Evolutionary conservation across 176 grass and related monocot species (phyloP).

Genomic region (Thinopyrum elongatum): DNA sequence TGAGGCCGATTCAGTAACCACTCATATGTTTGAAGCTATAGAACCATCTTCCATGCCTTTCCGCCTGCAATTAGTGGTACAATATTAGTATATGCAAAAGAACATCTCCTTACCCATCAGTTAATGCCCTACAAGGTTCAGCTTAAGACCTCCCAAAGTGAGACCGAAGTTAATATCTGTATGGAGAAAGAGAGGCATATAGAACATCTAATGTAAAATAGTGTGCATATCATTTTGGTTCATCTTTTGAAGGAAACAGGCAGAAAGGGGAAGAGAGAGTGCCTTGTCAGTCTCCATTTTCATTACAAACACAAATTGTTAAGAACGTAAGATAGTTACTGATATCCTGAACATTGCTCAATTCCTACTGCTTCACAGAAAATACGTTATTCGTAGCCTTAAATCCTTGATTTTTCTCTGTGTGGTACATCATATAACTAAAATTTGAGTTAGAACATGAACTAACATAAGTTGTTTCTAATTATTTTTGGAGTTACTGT

Average conservation of each 20-base stretch:
- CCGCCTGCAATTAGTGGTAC: constrained; percentile 25
- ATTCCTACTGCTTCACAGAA: no score
- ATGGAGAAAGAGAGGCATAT: not conserved
- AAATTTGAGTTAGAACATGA: no score
- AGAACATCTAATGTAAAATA: not conserved
- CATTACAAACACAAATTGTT: not conserved
- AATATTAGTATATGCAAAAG: constrained; percentile 1
- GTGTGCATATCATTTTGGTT: not conserved
- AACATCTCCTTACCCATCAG: not conserved
- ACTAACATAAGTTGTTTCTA: no score
- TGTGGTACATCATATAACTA: no score
- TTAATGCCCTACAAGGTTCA: not conserved
- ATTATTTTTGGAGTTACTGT: no score
- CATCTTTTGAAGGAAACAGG: not conserved
- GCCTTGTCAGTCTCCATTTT: not conserved
- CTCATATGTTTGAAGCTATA: not conserved
- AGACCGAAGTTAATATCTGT: not conserved
- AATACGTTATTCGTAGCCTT: no score
- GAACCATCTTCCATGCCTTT: constrained; percentile 43
- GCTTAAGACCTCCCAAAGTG: not conserved
- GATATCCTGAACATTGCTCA: no score
- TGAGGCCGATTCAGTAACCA: constrained; percentile 28
- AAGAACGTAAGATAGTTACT: not conserved
- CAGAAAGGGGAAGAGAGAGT: not conserved
- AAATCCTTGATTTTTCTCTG: no score